These are phyloP conservation scores for Carex cristatella DNA, from an alignment of 176 grass and related monocot species.

Conservation along the genomic window DNA sequence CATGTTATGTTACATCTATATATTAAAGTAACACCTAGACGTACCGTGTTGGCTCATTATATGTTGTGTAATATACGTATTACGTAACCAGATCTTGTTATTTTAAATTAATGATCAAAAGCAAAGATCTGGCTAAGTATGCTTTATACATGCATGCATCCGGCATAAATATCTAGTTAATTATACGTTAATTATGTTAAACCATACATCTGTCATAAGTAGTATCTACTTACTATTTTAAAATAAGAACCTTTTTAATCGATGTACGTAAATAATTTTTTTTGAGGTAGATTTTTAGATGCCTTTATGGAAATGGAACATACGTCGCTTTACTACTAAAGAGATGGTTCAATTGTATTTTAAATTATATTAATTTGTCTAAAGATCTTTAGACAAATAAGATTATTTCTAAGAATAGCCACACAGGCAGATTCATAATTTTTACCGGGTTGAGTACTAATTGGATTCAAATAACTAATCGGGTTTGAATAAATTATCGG, in stretches of 20 bases:
- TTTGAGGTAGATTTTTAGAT: too few relatives aligned
- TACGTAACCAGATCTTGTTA: conserved; percentile 8
- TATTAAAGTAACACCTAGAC: not conserved
- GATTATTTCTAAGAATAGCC: too few relatives aligned
- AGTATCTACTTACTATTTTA: not conserved
- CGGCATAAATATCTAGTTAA: not conserved
- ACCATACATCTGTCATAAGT: not conserved
- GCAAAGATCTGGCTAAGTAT: not conserved
- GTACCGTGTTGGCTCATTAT: not conserved
- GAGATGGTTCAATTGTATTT: too few relatives aligned
- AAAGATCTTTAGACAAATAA: too few relatives aligned
- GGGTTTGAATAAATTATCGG: too few relatives aligned
- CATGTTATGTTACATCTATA: not conserved
- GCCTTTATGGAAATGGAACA: too few relatives aligned
- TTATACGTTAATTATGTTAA: not conserved
- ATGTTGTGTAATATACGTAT: not conserved
- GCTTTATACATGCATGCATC: not conserved
- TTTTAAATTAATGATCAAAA: not conserved
- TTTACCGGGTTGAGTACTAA: too few relatives aligned
- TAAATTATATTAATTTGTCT: too few relatives aligned
- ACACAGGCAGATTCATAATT: too few relatives aligned
- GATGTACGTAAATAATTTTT: too few relatives aligned
- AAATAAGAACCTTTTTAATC: not conserved
- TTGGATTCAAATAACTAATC: too few relatives aligned
- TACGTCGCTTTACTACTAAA: too few relatives aligned